Evolutionary conservation across 371 early-diverging fungal genomes (phyloP).

Genomic region (Mortierella sp.): DNA sequence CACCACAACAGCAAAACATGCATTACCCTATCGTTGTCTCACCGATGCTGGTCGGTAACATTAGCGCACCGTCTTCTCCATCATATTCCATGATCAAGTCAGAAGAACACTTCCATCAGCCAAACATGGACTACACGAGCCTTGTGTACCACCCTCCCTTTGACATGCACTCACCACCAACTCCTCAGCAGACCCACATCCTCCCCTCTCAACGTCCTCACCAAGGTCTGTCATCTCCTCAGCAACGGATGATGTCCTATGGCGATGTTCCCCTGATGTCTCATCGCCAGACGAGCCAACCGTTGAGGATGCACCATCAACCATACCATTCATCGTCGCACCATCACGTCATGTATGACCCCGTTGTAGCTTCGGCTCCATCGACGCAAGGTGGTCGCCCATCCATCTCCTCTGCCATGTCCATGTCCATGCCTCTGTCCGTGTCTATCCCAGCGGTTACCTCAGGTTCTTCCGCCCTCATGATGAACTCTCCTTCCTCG

Average conservation of each 20-base stretch:
- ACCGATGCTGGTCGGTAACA: constrained; percentile 27
- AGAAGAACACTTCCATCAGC: constrained; percentile 25
- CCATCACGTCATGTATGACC: constrained; percentile 27
- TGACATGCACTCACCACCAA: constrained; percentile 26
- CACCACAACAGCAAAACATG: constrained; percentile 27
- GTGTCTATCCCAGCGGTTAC: constrained; percentile 27
- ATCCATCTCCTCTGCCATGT: constrained; percentile 33
- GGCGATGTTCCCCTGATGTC: constrained; percentile 22
- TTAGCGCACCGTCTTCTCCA: constrained; percentile 37
- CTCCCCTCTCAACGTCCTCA: constrained; percentile 14
- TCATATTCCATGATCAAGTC: constrained; percentile 35
- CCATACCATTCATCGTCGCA: constrained; percentile 36
- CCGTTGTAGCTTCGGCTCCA: constrained; percentile 9
- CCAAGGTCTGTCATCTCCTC: constrained; percentile 5
- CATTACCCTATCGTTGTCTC: constrained; percentile 26
- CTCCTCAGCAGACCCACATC: constrained; percentile 18
- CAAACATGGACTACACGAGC: constrained; percentile 25
- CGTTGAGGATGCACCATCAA: constrained; percentile 23
- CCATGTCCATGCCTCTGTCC: constrained; percentile 37
- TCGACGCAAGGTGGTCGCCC: constrained; percentile 18
- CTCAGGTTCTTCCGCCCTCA: constrained; percentile 10
- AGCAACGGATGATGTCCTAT: constrained; percentile 31
- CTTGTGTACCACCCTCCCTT: constrained; percentile 29
- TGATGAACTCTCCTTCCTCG: constrained; percentile 24
- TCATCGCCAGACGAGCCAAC: constrained; percentile 18